Conservation (phyloP, 2,329 filamentous ascomycete species). For the Calonectria pauciramosa region DNA sequence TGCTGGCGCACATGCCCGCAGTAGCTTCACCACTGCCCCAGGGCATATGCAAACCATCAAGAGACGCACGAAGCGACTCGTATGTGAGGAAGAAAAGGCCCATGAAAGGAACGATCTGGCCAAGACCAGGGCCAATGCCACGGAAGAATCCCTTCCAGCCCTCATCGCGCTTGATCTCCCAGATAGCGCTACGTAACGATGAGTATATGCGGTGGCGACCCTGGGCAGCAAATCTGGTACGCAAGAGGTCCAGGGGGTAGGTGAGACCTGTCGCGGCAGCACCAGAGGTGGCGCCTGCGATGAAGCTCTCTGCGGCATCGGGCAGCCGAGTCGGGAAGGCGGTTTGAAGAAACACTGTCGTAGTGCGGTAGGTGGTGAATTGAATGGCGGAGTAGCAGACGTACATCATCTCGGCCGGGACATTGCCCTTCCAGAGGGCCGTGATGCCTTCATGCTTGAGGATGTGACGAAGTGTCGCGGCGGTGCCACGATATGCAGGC, state of each 20-base stretch:
- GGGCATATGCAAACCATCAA: conserved; percentile 70
- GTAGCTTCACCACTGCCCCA: conserved; percentile 86
- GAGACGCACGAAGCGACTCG: conserved; percentile 77
- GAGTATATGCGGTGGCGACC: conserved; percentile 84
- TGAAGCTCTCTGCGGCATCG: conserved; percentile 80
- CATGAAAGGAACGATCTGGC: conserved; percentile 96
- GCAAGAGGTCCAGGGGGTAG: conserved; percentile 92
- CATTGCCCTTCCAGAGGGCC: conserved; percentile 96
- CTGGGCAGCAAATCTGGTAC: conserved; percentile 97
- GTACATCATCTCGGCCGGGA: conserved; percentile 95
- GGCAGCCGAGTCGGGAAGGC: conserved; percentile 65
- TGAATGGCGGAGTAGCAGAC: conserved; percentile 90
- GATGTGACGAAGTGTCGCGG: conserved; percentile 83
- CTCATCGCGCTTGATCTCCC: conserved; percentile 81
- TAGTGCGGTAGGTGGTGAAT: conserved; percentile 88
- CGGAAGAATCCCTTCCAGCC: conserved; percentile 88
- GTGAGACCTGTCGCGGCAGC: conserved; percentile 85
- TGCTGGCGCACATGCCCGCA: conserved; percentile 83
- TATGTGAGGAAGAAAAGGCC: conserved; percentile 95
- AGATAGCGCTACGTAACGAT: conserved; percentile 77
- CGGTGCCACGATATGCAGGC: conserved; percentile 78
- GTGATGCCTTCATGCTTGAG: conserved; percentile 84
- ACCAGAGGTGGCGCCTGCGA: conserved; percentile 86
- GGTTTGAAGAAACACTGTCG: conserved; percentile 76
- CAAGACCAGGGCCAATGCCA: conserved; percentile 84